Base-by-base conservation (phyloP, 352 stramenopile genomes). In the Pythium aristosporum region DNA sequence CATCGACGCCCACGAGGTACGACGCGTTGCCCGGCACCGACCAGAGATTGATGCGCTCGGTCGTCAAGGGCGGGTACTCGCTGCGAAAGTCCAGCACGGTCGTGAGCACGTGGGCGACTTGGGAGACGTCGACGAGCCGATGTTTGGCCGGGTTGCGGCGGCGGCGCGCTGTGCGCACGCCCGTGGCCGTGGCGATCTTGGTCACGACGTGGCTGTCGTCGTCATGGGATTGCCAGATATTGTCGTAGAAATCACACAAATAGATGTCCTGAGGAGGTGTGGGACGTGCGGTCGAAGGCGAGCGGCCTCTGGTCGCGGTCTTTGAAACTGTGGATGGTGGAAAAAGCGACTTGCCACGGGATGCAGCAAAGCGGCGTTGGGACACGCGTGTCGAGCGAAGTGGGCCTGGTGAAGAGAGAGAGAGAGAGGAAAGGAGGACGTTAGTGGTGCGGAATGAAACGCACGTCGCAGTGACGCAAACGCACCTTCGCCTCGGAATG, bases 71-170 rank as follows among this genome's bases (percentile, higher is more conserved):
- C 36, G 73, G 68, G 54, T 93, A 93, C 49, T 82, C 85, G 30
- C 66, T 75, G 46, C 82, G 85, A 60, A 88, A 93, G 65, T 92
- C 82, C 16, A 71, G 55, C 32, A 87, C 80, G 13, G 80, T 87
- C 21, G 82, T 88, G 43, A 94, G 63, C 50, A 91, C 81, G 46
- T 92, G 72, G 20, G 85, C 76, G 23, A 94, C 80, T 39, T 94
- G 85, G n/a, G 76, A 79, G 56, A 94, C 89, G 37, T 75, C 68
- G 58, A 74, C 61, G 13, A 74, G 57, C 6, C 57, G 56, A 30
- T 65, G 41, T 32, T 65, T 63, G 11, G 18, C 46, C 28, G 51
- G 53, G 42, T 65, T 62, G n/a, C 62, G 67, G 15, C 67, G 67
- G 1, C 62, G 57, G 1, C 62, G 61, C 25, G 57, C 28, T 13